Evolutionary conservation across 257 asterid species (phyloP), one percentile per base, ranked within the genome.

Genomic region (Linaria vulgaris): DNA sequence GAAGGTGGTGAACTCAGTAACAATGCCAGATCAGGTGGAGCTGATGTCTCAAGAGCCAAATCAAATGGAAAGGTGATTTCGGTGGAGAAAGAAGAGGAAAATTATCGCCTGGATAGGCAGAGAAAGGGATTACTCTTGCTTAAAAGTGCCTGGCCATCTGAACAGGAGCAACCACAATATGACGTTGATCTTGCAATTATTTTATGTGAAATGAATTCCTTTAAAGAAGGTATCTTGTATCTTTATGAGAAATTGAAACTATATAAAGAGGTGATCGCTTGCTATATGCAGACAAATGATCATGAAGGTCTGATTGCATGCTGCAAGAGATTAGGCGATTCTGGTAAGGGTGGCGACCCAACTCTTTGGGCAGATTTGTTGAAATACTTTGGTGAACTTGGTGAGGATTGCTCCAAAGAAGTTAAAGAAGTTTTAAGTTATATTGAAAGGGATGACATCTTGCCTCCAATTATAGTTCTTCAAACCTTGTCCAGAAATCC

Each of bases 261-360:
- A 27, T 92, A 89, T 80, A 92, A 92, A 80, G 97, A 87, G 82
- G 97, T 92, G 71, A 83, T 92, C 73, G 86, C 95, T 64, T 92
- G 99, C 80, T 89, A 89, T 69, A 87, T 92, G 99, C 94, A 92
- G 78, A 74, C 81, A 10, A 97, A 89, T 70, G 97, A 89, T 68
- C 99, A 89, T 64, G 97, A 79, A 59, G 99, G 99, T 65, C 69
- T 92, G 55, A 87, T 92, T 76, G 88, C 95, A n/a, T 92, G 99
- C 72, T 92, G 99, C 88, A 89, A 87, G 87, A 87, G 96, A 75
- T 78, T 89, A 57, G 96, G 99, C 75, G 95, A 89, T 76, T 80
- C 80, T 9, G 89, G 89, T 39, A 89, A 83, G 74, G 96, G 94
- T 45, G 99, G 97, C 8, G 96, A 89, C 59, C 82, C 95, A 59